A percentile compares a stretch with the other conserved stretches of the same genome.
Evolutionary conservation across 345 rosid genomes (phyloP).

Genomic region (Hibiscus trionum): DNA sequence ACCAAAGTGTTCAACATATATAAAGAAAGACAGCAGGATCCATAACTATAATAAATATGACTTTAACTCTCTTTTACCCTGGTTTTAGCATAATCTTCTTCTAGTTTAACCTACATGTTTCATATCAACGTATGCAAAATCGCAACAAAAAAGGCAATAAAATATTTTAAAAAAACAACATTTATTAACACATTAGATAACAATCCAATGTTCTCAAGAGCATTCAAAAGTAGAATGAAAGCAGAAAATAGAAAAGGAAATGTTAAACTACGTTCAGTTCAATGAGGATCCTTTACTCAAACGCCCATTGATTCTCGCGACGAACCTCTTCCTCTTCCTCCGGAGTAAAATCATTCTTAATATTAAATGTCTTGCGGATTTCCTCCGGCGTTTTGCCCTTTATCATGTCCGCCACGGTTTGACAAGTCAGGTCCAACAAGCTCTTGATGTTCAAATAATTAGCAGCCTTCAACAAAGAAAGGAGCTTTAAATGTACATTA

Average conservation of each 20-base stretch:
- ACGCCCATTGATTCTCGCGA: slow-evolving; percentile 70
- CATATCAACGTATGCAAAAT: background rate
- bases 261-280: background rate
- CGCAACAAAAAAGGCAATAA: background rate
- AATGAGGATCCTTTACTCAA: slow-evolving; percentile 36
- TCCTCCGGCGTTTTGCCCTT: slow-evolving; percentile 57
- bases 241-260: background rate
- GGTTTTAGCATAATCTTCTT: background rate
- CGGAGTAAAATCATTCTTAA: slow-evolving; percentile 51
- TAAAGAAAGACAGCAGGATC: background rate
- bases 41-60: background rate
- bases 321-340: slow-evolving; percentile 71
- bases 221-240: background rate
- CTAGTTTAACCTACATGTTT: background rate
- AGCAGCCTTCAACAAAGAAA: slow-evolving; percentile 40
- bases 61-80: background rate
- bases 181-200: background rate
- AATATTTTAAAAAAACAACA: background rate
- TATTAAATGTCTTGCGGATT: slow-evolving; percentile 47
- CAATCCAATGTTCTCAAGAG: background rate
- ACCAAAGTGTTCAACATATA: background rate
- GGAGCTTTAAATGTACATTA: background rate
- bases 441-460: slow-evolving; percentile 63
- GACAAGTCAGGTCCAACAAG: slow-evolving; percentile 61
- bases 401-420: slow-evolving; percentile 67